phyloP scores from a whole-genome alignment of 106 monocot genomes.

The Phalaenopsis equestris region DNA sequence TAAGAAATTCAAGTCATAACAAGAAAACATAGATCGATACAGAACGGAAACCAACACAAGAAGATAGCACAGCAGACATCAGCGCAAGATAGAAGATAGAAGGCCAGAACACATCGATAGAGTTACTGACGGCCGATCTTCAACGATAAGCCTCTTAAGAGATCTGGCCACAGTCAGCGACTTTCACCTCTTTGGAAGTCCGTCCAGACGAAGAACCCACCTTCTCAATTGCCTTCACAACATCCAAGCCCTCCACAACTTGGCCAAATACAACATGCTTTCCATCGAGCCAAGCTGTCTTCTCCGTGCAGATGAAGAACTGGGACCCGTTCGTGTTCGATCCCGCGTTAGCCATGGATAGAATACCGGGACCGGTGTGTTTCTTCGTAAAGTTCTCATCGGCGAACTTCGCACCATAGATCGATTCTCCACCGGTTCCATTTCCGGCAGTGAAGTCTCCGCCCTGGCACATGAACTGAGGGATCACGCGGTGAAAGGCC shows the following conservation, averaged over 20 bases:
- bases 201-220: conserved; percentile 36
- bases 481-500: conserved; percentile 80
- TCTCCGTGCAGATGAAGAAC: conserved; percentile 74
- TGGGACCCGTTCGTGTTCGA: conserved; percentile 75
- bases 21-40: neutral
- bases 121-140: neutral
- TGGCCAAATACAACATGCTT: conserved; percentile 76
- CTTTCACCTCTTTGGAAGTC: conserved; percentile 30
- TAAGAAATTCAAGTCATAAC: neutral
- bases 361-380: conserved; percentile 53
- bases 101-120: neutral
- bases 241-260: conserved; percentile 51
- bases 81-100: neutral
- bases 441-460: conserved; percentile 88
- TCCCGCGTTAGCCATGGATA: conserved; percentile 88
- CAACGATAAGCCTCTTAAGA: conserved; percentile 2
- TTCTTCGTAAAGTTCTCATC: conserved; percentile 68
- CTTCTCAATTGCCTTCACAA: conserved; percentile 42
- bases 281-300: conserved; percentile 59
- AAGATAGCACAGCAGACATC: neutral
- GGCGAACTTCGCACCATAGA: conserved; percentile 62
- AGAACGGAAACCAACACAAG: neutral
- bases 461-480: conserved; percentile 87
- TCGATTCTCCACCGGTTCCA: conserved; percentile 86
- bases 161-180: conserved; percentile 63